phyloP scores from a whole-genome alignment of 1,139 yeast species.

The Zhuliangozyma blackwelliae region DNA sequence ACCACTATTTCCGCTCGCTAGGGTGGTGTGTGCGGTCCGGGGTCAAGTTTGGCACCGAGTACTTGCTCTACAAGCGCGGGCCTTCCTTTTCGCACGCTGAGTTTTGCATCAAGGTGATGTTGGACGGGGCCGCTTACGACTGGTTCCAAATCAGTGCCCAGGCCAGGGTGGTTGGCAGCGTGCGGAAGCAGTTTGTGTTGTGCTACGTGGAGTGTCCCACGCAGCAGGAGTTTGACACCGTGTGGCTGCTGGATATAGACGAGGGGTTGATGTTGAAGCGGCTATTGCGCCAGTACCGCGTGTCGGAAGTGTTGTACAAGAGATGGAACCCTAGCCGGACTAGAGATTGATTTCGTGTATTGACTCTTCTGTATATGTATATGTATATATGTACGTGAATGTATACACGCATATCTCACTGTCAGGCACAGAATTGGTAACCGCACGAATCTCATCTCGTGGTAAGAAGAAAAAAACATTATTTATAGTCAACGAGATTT shows the following conservation, averaged over 20 bases:
- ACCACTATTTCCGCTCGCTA: constrained; percentile 79
- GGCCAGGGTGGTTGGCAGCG: constrained; percentile 83
- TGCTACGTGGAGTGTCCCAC: constrained; percentile 58
- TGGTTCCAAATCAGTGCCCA: constrained; percentile 67
- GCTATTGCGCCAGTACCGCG: constrained; percentile 38
- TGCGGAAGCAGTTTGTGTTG: constrained; percentile 70
- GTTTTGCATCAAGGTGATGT: constrained; percentile 57
- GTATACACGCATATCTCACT: neutral
- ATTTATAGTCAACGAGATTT: neutral
- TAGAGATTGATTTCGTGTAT: constrained; percentile 46
- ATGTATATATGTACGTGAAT: neutral
- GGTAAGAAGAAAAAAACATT: neutral
- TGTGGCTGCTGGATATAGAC: constrained; percentile 12
- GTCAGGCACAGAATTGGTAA: neutral
- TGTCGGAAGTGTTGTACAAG: constrained; percentile 64
- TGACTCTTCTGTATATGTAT: too few relatives aligned
- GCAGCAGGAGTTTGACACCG: constrained; percentile 23
- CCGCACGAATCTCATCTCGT: neutral
- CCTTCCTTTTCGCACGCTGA: constrained; percentile 97
- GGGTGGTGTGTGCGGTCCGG: constrained; percentile 98
- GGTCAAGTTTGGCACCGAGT: constrained; percentile 85
- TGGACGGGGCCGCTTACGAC: constrained; percentile 30
- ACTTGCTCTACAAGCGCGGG: constrained; percentile 76
- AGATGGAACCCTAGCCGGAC: constrained; percentile 86
- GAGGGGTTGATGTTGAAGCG: constrained; percentile 19